Evolutionary conservation across 148 eudicot species (phyloP), one percentile per base, ranked within the genome.

Genomic region (Nyssa sinensis): DNA sequence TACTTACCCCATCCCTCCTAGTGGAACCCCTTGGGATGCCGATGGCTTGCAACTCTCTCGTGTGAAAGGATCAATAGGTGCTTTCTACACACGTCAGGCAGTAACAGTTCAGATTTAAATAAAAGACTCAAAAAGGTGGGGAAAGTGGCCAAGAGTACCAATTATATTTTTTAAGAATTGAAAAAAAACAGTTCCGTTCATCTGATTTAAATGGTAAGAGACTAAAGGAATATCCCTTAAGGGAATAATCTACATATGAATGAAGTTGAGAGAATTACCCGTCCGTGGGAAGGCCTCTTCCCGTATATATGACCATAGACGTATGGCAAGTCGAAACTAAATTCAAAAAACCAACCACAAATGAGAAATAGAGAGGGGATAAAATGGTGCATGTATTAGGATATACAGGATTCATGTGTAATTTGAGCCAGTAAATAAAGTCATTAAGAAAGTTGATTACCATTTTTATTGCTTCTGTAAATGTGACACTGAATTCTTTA

Each of bases 1-100:
- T 65, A 65, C 75, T 78, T 86, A 95, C 99, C 99, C 99, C 99
- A 95, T 95, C 74, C 99, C 99, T 77, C 99, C 99, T 64, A 95
- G 87, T 7, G 99, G 99, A 62, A 93, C 94, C 47, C 99, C 99
- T 79, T 88, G 97, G 61, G 99, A 84, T 77, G 99, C 97, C 13
- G 97, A 93, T 69, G 99, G 99, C 78, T 84, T 95, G 67, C 96
- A 81, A 70, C 86, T 79, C 75, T 90, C 96, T 76, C 80, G 86
- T 30, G 84, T 93, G 64, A 95, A 95, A 73, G 99, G 99, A 83
- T 95, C 95, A 73, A 95, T 95, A 21, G 98, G 98, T 67, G 99
- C 99, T 86, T 85, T 95, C 99, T 95, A 88, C 75, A 78, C 21
- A 62, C 49, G 80, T 59, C 31, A 69, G 51, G 58, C 4, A 27